Conservation (phyloP, 495 filamentous ascomycete species). For the Poronia punctata region DNA sequence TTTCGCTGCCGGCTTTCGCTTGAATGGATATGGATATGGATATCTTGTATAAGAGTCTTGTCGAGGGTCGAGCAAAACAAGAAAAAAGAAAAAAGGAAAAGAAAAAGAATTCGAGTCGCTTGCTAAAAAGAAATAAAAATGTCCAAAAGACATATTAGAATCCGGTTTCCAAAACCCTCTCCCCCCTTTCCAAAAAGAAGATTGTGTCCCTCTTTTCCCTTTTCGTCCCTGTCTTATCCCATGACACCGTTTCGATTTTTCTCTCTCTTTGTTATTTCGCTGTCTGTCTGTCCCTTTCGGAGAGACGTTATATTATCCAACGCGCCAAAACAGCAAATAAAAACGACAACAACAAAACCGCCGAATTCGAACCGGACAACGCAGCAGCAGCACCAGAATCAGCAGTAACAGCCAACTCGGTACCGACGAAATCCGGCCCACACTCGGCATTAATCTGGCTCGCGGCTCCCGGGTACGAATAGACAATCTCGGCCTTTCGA, state of each 20-base stretch:
- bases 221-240: no score
- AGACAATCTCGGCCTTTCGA: conserved; percentile 47
- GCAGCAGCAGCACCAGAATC: conserved; percentile 7
- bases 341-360: conserved; percentile 16
- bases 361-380: background rate
- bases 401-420: conserved; percentile 44
- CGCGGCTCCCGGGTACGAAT: conserved; percentile 57
- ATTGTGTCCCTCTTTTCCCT: no score
- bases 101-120: no score
- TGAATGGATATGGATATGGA: no score
- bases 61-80: no score
- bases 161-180: no score
- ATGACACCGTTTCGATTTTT: background rate
- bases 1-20: no score
- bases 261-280: background rate
- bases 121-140: no score
- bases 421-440: conserved; percentile 55
- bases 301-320: conserved; percentile 4
- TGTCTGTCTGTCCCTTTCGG: background rate
- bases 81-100: no score
- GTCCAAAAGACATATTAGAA: no score
- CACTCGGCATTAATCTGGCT: conserved; percentile 58
- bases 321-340: conserved; percentile 8
- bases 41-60: no score
- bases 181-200: no score